phyloP scores from a whole-genome alignment of 352 stramenopile species.

The Globisporangium lucens region DNA sequence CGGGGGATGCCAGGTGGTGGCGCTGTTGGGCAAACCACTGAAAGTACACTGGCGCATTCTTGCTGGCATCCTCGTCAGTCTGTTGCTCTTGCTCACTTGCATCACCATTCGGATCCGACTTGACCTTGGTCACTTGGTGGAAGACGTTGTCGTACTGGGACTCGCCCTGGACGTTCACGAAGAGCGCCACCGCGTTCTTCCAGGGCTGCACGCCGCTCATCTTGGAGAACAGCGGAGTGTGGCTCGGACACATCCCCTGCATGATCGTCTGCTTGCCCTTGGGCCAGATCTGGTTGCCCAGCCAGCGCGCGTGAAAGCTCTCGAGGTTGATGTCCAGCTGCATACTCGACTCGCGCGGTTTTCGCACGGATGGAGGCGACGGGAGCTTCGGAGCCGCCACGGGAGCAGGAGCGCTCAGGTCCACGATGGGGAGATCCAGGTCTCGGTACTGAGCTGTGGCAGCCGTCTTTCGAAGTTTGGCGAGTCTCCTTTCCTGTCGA shows the following conservation, averaged over 20 bases:
- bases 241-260: constrained; percentile 36
- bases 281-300: constrained; percentile 54
- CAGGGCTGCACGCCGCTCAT: constrained; percentile 53
- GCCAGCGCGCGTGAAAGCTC: constrained; percentile 41
- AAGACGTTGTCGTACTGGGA: constrained; percentile 51
- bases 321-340: constrained; percentile 35
- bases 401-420: not conserved
- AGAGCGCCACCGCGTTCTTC: constrained; percentile 52
- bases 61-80: not conserved
- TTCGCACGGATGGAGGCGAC: not conserved
- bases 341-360: constrained; percentile 16
- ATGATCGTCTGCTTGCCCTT: constrained; percentile 49
- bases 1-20: constrained; percentile 26
- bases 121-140: constrained; percentile 21
- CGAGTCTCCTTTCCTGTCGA: not conserved
- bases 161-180: constrained; percentile 42
- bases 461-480: not conserved
- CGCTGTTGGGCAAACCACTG: constrained; percentile 49
- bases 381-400: not conserved
- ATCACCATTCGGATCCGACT: not conserved
- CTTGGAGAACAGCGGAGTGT: constrained; percentile 28
- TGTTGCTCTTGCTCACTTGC: not conserved
- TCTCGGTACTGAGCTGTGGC: constrained; percentile 3
- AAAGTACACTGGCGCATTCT: constrained; percentile 35
- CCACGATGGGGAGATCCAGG: constrained; percentile 15